phyloP scores from a whole-genome alignment of 345 rosid genomes.

The Syzygium grande region DNA sequence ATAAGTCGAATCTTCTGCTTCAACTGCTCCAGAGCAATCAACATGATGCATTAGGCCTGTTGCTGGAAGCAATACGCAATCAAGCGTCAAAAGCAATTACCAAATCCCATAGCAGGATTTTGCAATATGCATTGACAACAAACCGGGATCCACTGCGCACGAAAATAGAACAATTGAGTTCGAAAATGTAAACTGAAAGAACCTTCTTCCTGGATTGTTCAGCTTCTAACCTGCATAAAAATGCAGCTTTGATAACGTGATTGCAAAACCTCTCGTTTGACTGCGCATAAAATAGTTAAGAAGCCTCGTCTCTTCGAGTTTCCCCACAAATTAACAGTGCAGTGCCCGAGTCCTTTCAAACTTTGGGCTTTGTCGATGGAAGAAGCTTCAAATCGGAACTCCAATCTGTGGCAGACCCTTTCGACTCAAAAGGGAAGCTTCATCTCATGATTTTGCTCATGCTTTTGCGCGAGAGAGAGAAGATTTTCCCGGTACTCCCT shows the following conservation, averaged over 20 bases:
- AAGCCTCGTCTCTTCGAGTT: background rate
- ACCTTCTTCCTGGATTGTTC: no score
- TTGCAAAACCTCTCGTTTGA: no score
- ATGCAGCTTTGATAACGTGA: no score
- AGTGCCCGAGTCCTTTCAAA: background rate
- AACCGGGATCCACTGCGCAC: no score
- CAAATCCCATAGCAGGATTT: no score
- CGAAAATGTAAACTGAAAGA: no score
- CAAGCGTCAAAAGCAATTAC: no score
- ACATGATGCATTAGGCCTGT: background rate
- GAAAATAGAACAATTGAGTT: no score
- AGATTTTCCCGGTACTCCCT: background rate
- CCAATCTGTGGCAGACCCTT: background rate
- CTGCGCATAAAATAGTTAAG: background rate
- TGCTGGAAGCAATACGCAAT: no score
- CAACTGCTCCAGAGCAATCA: background rate
- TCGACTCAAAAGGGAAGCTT: background rate
- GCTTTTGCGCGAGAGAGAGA: background rate
- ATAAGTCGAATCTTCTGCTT: background rate
- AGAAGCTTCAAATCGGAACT: no score
- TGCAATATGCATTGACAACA: no score
- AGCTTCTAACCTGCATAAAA: no score
- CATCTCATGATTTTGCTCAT: background rate
- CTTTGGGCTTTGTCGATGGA: background rate
- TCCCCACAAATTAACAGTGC: background rate